Evolutionary conservation across 2,329 filamentous ascomycete species (phyloP), one percentile per base, ranked within the genome.

Genomic region (Cordyceps farinosa): DNA sequence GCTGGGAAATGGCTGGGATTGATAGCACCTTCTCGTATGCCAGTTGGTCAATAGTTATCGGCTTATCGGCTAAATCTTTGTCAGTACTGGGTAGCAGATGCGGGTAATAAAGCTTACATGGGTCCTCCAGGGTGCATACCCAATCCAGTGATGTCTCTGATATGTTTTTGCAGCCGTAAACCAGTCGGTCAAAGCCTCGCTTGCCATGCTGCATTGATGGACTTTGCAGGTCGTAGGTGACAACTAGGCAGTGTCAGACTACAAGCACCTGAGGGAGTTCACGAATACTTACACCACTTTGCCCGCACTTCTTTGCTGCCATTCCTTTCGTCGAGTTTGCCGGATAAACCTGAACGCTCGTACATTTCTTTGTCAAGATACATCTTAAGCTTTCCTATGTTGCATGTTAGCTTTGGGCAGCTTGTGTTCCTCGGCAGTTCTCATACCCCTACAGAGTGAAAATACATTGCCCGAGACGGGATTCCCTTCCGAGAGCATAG

Each of bases 401-500:
- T 9, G 8, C 6, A n/a, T 54, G 42, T 48, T 40, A 52, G 50
- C 3, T 40, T 6, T 30, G 13, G 4, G 7, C 11, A 2, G 9
- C 13, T 10, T 1, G 15, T 59, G 30, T 34, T 40, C 9, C 15
- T 9, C 22, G 27, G 10, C 9, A 1, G 29, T 34, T 45, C 36
- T 73, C 58, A 78, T 40, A 85, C 92, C 92, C 67, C 91, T 84
- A 63, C 78, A 81, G 1, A 98, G 77, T 0, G 84, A 84, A 72
- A 91, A 94, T 3, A 89, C 80, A 68, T 90, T 90, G 70, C 93
- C 89, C 2, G 88, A 81, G 2, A 86, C 87, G 8, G 83, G 79
- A 38, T 84, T 83, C 13, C 92, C 92, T 73, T 93, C 85, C 0
- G 93, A 97, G 2, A 97, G 82, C 89, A 98, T 91, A 68, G 91